Evolutionary conservation across 805 yeast genomes (phyloP).

Genomic region (Candida mattraensis): DNA sequence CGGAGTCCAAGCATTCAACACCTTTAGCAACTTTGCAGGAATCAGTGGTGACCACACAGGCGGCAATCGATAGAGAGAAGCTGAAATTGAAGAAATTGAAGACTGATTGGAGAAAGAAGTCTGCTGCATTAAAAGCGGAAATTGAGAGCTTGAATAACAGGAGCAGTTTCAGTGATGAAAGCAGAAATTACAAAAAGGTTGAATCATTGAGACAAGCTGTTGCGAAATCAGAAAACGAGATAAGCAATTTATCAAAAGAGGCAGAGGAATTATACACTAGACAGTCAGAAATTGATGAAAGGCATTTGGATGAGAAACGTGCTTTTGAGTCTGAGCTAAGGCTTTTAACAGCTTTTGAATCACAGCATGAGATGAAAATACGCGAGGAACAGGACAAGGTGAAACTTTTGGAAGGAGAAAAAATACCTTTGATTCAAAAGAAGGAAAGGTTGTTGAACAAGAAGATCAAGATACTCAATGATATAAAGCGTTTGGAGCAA

Average conservation of each 20-base stretch:
- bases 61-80: constrained; percentile 57
- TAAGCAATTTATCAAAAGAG: constrained; percentile 36
- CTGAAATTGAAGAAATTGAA: constrained; percentile 55
- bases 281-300: constrained; percentile 40
- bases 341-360: constrained; percentile 32
- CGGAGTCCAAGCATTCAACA: constrained; percentile 38
- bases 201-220: constrained; percentile 49
- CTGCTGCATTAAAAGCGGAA: constrained; percentile 52
- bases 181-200: constrained; percentile 51
- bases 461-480: constrained; percentile 29
- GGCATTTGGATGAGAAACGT: constrained; percentile 37
- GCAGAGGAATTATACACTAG: constrained; percentile 36
- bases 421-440: constrained; percentile 31
- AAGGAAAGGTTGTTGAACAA: constrained; percentile 35
- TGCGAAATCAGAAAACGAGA: constrained; percentile 39
- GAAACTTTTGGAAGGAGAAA: constrained; percentile 29
- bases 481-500: constrained; percentile 22
- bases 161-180: constrained; percentile 52
- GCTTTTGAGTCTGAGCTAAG: constrained; percentile 38
- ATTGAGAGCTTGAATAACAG: constrained; percentile 52
- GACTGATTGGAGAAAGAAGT: constrained; percentile 56
- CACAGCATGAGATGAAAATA: constrained; percentile 28
- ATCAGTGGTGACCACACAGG: constrained; percentile 63
- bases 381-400: constrained; percentile 24
- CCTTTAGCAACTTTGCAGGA: constrained; percentile 67